Base-by-base conservation (phyloP, 2,329 filamentous ascomycete species). In the Colletotrichum sp. region DNA sequence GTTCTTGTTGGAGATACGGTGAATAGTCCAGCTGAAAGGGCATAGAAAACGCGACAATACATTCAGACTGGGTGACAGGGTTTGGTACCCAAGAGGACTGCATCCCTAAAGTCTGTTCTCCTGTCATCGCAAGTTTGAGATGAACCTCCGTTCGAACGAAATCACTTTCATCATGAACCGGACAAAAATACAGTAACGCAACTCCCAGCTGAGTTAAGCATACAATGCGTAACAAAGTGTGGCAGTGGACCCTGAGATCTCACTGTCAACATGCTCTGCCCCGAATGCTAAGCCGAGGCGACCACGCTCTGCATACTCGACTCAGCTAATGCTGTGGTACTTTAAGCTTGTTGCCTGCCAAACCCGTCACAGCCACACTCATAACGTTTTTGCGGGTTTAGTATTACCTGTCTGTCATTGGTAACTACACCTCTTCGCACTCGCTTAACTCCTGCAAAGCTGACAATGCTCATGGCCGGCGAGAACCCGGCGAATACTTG, bases 61-160 rank as follows among this genome's bases (percentile, higher is more conserved):
- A 48, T n/a, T 48, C 36, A 44, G 8, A 18, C 36, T 18, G 16
- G 18, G 2, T 12, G 39, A 3, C 39, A 48, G 18, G 39, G 9
- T 7, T 7, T n/a, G 39, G 9, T 12, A 6, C 18, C 8, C 0
- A 48, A 12, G 39, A 48, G 9, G 0, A n/a, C 0, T 8, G n/a
- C 44, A 0, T 22, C 44, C 10, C 6, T 5, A 8, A 52, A 52
- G 44, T 52, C 44, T 52, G 0, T 22, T 13, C n/a, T 3, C n/a
- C 10, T 52, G 44, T 52, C 44, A 52, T 22, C 44, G n/a, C 44
- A 52, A 52, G n/a, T 52, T 52, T 52, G 44, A 52, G 44, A 52
- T 24, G 44, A 52, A 52, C n/a, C 12, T 52, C 12, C 44, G 12
- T 24, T 13, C 10, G 44, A 52, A 52, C 12, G 44, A 52, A 52